A percentile compares a stretch with the other conserved stretches of the same genome.
Conservation (phyloP, 2,329 filamentous ascomycete genomes). For the Diplodia mutila region DNA sequence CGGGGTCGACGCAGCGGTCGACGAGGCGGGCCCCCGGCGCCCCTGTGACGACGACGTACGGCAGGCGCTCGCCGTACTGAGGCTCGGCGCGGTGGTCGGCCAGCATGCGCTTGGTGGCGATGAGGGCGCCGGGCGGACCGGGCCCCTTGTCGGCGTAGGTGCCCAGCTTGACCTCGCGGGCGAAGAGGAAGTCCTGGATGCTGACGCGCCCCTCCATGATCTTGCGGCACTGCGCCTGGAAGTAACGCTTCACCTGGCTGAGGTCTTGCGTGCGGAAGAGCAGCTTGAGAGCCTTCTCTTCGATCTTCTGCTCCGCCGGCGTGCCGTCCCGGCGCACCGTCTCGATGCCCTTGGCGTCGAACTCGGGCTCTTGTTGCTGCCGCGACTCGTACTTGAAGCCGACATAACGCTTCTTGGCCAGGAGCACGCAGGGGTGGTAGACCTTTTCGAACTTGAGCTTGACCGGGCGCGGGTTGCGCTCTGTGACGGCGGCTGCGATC, state of each 20-base stretch:
- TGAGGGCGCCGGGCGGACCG: conserved; percentile 83
- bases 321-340: conserved; percentile 94
- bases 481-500: conserved; percentile 83
- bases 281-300: conserved; percentile 86
- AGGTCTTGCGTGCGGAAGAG: conserved; percentile 90
- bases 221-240: conserved; percentile 86
- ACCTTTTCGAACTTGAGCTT: conserved; percentile 99
- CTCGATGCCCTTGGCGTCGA: conserved; percentile 98
- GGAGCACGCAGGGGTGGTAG: conserved; percentile 89
- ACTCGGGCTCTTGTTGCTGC: conserved; percentile 77
- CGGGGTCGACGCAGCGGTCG: conserved; percentile 88
- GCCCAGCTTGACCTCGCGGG: conserved; percentile 86
- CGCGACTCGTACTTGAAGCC: conserved; percentile 93
- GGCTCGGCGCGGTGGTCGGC: conserved; percentile 84
- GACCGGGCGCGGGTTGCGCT: conserved; percentile 85
- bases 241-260: conserved; percentile 85
- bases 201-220: conserved; percentile 89
- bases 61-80: conserved; percentile 92
- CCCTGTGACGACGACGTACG: conserved; percentile 90
- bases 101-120: conserved; percentile 84
- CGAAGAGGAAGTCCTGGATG: conserved; percentile 95
- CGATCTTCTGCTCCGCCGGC: conserved; percentile 93
- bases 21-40: conserved; percentile 83
- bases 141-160: conserved; percentile 81
- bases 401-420: conserved; percentile 97